A percentile compares a stretch with the other conserved stretches of the same genome.
Evolutionary conservation across 805 yeast genomes (phyloP).

Genomic region (Lachancea sp.): DNA sequence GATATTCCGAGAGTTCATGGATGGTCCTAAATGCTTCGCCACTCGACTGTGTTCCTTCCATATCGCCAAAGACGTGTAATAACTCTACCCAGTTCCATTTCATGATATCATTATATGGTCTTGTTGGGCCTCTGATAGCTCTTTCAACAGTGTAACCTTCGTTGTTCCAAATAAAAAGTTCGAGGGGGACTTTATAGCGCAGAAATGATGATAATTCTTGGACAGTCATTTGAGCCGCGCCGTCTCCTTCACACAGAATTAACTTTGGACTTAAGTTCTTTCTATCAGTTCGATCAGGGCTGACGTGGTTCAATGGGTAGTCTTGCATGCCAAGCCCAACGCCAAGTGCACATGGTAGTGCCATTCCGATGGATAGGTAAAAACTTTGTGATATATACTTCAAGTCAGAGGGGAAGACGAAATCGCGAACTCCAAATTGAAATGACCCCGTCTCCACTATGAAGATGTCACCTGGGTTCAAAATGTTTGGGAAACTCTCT

Average conservation of each 20-base stretch:
- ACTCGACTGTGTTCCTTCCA: conserved; percentile 29
- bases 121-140: conserved; percentile 69
- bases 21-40: conserved; percentile 34
- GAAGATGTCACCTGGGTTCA: conserved; percentile 62
- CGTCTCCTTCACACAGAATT: conserved; percentile 80
- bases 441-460: conserved; percentile 80
- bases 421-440: conserved; percentile 68
- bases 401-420: conserved; percentile 50
- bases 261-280: conserved; percentile 43
- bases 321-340: conserved; percentile 68
- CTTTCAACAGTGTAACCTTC: conserved; percentile 89
- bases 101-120: conserved; percentile 75
- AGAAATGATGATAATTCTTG: conserved; percentile 72
- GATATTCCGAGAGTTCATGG: conserved; percentile 35
- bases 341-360: conserved; percentile 82
- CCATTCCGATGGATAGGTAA: conserved; percentile 83
- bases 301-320: conserved; percentile 28
- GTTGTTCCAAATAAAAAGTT: conserved; percentile 72
- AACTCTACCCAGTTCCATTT: conserved; percentile 76
- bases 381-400: conserved; percentile 59
- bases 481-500: conserved; percentile 36
- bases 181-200: conserved; percentile 55
- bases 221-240: conserved; percentile 89
- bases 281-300: conserved; percentile 9
- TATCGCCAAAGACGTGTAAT: conserved; percentile 59